Conservation (phyloP, 108 stramenopile genomes). For the Schizochytrium sp. region DNA sequence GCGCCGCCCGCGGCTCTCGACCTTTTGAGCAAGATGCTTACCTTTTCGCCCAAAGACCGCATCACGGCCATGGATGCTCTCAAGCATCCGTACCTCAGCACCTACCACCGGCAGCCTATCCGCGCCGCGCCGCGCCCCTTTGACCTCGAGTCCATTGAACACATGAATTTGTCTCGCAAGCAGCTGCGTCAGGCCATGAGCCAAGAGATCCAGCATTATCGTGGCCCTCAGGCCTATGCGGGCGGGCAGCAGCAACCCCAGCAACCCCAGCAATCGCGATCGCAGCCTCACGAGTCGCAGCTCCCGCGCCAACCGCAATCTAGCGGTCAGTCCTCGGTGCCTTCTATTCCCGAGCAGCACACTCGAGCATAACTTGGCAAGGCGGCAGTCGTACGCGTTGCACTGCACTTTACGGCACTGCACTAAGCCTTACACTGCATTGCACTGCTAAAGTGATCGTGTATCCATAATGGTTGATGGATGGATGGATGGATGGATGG, state of each 20-base stretch:
- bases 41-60: slow-evolving; percentile 71
- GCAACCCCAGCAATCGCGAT: not conserved
- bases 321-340: not conserved
- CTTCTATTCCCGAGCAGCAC: not conserved
- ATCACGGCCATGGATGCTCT: slow-evolving; percentile 76
- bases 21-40: slow-evolving; percentile 67
- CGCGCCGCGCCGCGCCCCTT: slow-evolving; percentile 34
- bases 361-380: not conserved
- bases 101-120: slow-evolving; percentile 4
- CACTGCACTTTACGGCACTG: too few relatives aligned
- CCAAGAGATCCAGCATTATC: slow-evolving; percentile 55
- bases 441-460: too few relatives aligned
- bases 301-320: too few relatives aligned
- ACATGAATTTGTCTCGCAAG: slow-evolving; percentile 64
- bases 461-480: too few relatives aligned
- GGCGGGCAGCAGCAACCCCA: not conserved
- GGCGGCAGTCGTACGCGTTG: too few relatives aligned
- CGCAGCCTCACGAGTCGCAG: not conserved
- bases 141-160: slow-evolving; percentile 70
- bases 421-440: too few relatives aligned
- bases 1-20: slow-evolving; percentile 60
- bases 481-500: too few relatives aligned
- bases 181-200: slow-evolving; percentile 74
- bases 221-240: not conserved
- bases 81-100: slow-evolving; percentile 49